phyloP scores from a whole-genome alignment of 495 filamentous ascomycete genomes.

The Aspergillus affinis region DNA sequence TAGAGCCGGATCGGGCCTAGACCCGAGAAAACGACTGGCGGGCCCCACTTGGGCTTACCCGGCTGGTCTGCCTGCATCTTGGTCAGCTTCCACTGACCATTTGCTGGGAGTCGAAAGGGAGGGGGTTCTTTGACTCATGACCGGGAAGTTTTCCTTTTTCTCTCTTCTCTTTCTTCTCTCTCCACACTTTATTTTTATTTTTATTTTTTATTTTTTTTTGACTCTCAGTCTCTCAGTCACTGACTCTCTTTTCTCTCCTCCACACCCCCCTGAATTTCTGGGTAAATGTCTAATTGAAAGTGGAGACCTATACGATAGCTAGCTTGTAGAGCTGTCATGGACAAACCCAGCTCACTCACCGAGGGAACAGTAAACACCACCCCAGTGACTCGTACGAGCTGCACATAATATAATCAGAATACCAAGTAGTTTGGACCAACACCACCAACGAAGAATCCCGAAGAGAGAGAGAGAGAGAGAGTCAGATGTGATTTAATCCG shows the following conservation, averaged over 20 bases:
- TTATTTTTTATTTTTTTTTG: too few relatives aligned
- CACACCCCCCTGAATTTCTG: not conserved
- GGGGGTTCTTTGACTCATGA: not conserved
- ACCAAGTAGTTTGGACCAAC: too few relatives aligned
- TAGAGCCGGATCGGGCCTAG: not conserved
- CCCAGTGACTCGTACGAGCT: too few relatives aligned
- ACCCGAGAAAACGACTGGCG: not conserved
- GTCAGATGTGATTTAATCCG: too few relatives aligned
- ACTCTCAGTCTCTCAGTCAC: not conserved
- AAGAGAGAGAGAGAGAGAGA: too few relatives aligned
- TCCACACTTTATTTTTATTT: too few relatives aligned
- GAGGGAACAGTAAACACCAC: too few relatives aligned
- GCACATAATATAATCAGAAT: too few relatives aligned
- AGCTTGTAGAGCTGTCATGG: not conserved
- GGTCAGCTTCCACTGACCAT: not conserved
- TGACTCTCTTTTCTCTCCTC: not conserved
- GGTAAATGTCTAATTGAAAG: not conserved
- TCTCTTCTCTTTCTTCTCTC: not conserved
- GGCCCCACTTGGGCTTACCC: slow-evolving; percentile 7
- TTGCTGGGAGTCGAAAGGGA: not conserved
- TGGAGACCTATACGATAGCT: not conserved
- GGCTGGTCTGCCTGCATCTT: slow-evolving; percentile 13
- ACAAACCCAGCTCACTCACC: not conserved
- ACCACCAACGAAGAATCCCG: too few relatives aligned
- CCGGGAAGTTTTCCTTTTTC: not conserved